Conservation (phyloP, 352 stramenopile genomes). For the Globisporangium heterothallicum region DNA sequence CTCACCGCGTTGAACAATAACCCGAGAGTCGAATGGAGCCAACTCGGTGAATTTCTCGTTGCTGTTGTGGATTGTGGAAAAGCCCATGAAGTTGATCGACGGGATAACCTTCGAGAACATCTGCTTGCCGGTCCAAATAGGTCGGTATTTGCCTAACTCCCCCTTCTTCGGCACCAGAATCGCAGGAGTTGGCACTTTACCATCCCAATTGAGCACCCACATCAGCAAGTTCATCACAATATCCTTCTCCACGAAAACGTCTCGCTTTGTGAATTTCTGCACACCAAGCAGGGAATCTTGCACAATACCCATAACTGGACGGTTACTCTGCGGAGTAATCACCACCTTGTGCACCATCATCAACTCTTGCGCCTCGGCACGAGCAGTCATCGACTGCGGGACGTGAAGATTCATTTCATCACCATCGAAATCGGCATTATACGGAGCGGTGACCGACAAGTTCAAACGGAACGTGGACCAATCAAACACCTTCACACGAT, state of each 20-base stretch:
- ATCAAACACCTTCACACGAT: constrained; percentile 98
- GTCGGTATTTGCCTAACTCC: constrained; percentile 77
- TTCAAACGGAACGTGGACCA: constrained; percentile 99
- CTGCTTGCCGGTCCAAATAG: constrained; percentile 98
- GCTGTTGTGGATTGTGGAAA: constrained; percentile 93
- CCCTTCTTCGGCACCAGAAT: constrained; percentile 94
- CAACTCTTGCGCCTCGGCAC: constrained; percentile 96
- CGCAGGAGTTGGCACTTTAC: constrained; percentile 94
- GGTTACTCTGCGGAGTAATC: constrained; percentile 98
- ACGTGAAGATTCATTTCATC: constrained; percentile 99
- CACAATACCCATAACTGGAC: constrained; percentile 99
- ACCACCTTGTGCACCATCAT: constrained; percentile 99
- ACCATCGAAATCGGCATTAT: constrained; percentile 99
- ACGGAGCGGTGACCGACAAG: constrained; percentile 96
- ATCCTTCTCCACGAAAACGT: constrained; percentile 98
- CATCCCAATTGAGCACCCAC: constrained; percentile 97
- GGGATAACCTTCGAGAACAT: constrained; percentile 96
- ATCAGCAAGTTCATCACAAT: constrained; percentile 98
- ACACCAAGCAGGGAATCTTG: constrained; percentile 95
- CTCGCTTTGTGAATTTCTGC: constrained; percentile 97
- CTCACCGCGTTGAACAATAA: constrained; percentile 97
- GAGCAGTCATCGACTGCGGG: constrained; percentile 95
- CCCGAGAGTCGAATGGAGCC: constrained; percentile 94
- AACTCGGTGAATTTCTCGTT: constrained; percentile 88
- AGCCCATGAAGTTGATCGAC: constrained; percentile 95